Conservation (phyloP, 495 filamentous ascomycete species). For the Penicillium bialowiezense region DNA sequence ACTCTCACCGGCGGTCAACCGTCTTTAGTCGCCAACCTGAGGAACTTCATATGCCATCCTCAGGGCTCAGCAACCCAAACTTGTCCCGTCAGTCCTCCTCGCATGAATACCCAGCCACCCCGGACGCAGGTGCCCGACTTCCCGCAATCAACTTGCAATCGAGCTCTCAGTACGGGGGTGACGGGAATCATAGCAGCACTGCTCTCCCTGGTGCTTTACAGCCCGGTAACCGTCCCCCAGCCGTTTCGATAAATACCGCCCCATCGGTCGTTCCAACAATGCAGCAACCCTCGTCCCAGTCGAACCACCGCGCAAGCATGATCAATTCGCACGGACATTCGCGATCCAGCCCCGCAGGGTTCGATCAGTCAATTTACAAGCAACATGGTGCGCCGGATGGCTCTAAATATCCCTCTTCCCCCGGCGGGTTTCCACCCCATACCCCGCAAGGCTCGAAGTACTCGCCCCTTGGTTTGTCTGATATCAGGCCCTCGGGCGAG, state of each 20-base stretch:
- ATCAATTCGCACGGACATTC: constrained; percentile 70
- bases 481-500: constrained; percentile 80
- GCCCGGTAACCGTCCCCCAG: constrained; percentile 63
- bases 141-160: constrained; percentile 68
- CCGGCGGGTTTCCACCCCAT: constrained; percentile 65
- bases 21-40: constrained; percentile 57
- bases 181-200: constrained; percentile 26
- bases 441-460: constrained; percentile 71
- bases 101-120: constrained; percentile 44
- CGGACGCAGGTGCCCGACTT: constrained; percentile 37
- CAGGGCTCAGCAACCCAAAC: constrained; percentile 40
- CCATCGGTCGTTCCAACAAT: constrained; percentile 68
- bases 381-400: constrained; percentile 66
- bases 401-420: constrained; percentile 66
- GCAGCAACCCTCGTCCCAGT: constrained; percentile 60
- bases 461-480: constrained; percentile 84
- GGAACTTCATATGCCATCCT: constrained; percentile 75
- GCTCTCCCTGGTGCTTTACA: constrained; percentile 70
- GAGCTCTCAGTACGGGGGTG: constrained; percentile 51
- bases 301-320: constrained; percentile 63
- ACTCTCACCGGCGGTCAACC: constrained; percentile 52
- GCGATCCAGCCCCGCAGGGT: constrained; percentile 78
- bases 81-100: constrained; percentile 46
- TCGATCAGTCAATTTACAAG: constrained; percentile 68
- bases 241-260: constrained; percentile 68